These are phyloP conservation scores for Coemansia sp. DNA, from an alignment of 192 early-diverging fungal genomes.

Conservation along the genomic window DNA sequence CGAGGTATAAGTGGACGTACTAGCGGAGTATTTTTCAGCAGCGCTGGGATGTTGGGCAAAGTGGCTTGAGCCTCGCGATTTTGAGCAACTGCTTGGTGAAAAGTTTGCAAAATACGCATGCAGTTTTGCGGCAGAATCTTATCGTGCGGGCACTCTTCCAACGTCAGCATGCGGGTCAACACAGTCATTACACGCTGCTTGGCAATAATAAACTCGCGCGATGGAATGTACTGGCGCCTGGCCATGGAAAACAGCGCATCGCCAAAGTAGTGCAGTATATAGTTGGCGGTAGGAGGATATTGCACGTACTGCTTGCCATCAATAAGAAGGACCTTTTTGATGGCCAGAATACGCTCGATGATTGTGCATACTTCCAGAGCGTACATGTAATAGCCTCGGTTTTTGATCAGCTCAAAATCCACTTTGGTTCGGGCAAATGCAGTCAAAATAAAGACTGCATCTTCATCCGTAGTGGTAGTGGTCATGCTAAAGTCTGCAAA, in stretches of 20 bases:
- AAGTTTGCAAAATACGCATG: conserved; percentile 20
- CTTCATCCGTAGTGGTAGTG: conserved; percentile 7
- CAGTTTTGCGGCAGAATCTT: conserved; percentile 14
- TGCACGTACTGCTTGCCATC: conserved; percentile 27
- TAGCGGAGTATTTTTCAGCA: conserved; percentile 32
- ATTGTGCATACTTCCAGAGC: conserved; percentile 20
- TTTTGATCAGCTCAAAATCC: conserved; percentile 15
- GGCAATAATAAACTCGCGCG: conserved; percentile 12
- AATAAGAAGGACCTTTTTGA: conserved; percentile 19
- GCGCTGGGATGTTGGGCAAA: conserved; percentile 18
- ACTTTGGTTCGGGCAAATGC: conserved; percentile 18
- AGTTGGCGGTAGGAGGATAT: conserved; percentile 39
- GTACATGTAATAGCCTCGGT: conserved; percentile 24
- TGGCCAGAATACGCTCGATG: conserved; percentile 16
- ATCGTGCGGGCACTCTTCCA: conserved; percentile 20
- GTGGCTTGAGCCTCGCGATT: conserved; percentile 21
- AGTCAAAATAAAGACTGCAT: conserved; percentile 13
- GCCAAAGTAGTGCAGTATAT: conserved; percentile 27
- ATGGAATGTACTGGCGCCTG: conserved; percentile 6
- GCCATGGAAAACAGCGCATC: conserved; percentile 25
- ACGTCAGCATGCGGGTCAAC: conserved; percentile 13
- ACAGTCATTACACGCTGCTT: conserved; percentile 15
- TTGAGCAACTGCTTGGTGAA: conserved; percentile 18
- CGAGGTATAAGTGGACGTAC: conserved; percentile 37
- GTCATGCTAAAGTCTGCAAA: conserved; percentile 29